Evolutionary conservation across 2,329 filamentous ascomycete species (phyloP), one percentile per base, ranked within the genome.

Genomic region (Exophiala mesophila): DNA sequence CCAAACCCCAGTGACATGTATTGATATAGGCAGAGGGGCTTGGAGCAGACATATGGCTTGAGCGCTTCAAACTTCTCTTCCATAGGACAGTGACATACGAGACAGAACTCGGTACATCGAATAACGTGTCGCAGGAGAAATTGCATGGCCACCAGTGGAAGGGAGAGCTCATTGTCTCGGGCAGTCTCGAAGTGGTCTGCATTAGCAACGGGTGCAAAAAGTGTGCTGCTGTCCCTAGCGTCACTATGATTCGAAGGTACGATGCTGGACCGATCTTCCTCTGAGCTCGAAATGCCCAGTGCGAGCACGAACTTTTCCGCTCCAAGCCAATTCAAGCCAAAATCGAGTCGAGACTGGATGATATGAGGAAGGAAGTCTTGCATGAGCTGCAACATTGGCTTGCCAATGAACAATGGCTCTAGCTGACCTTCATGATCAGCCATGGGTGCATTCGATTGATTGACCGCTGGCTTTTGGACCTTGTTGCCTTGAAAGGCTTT

Each of bases 1-100:
- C 88, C 89, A 56, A 95, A 82, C 0, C 87, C 88, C n/a, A 94
- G 70, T 12, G 77, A 73, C 73, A 94, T 85, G 65, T 92, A 94
- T 58, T 96, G 89, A 57, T 85, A 94, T 3, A 94, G 68, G 57
- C 89, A 96, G 3, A 96, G 70, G 1, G 74, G 70, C 9, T 77
- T 74, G 16, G 77, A 77, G 63, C 89, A 96, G 32, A 95, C 87
- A 47, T 84, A 87, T 2, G 69, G 69, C 45, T 69, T 71, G 20
- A 72, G 41, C 1, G 69, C 65, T 50, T 71, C 68, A 26, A 90
- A 80, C 0, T 77, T 74, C 2, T 72, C 72, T 1, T 76, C 63
- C 24, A 86, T 73, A 52, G 74, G 82, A 52, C 76, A 76, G 61
- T 94, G 85, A 57, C 89, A 96, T 17, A 89, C 80, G 41, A 94